Evolutionary conservation across 345 rosid genomes (phyloP), one percentile per base, ranked within the genome.

Genomic region (Salix arbutifolia): DNA sequence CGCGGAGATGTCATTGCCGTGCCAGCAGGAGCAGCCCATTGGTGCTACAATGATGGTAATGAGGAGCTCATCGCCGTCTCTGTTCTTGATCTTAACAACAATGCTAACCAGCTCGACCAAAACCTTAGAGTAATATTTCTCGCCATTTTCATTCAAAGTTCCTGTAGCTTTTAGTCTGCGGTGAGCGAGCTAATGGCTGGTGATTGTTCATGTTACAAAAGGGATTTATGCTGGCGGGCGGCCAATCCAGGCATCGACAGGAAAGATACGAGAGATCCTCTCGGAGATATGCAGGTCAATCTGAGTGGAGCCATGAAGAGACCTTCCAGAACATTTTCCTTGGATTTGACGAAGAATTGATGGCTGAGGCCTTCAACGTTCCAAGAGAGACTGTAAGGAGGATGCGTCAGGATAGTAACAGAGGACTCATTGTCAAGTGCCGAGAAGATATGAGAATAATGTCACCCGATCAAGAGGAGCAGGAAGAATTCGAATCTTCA

Each of bases 21-120:
- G 31, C 84, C 84, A 0, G 71, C 76, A 14, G 83, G 86, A 12
- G 78, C 74, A 0, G 76, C 83, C 17, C 80, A 78, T n/a, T 81
- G 88, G 88, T 70, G 78, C 73, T 79, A 80, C 76, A 83, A 85
- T 28, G 88, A 85, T 3, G 86, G 79, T 6, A 26, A 62, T 46
- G 81, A 83, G 31, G 83, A 81, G n/a, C 81, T 83, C 37, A 50
- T 85, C 52, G 73, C 77, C 31, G 50, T 85, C 65, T 56, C 81
- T 53, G 33, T 85, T 14, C 7, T 69, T 17, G 81, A 83, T 53
- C 76, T 76, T 37, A 71, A 76, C 79, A 83, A 71, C 75, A 71
- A 48, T 13, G 71, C 33, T 30, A 83, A 83, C 78, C 86, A 83
- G 77, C 86, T 85, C 46, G 88, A 85, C 60, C 38, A 21, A 3